A percentile compares a stretch with the other conserved stretches of the same genome.
These are phyloP conservation scores for Puccinia horiana DNA, from an alignment of 1,284 basidiomycete genomes.

Conservation along the genomic window DNA sequence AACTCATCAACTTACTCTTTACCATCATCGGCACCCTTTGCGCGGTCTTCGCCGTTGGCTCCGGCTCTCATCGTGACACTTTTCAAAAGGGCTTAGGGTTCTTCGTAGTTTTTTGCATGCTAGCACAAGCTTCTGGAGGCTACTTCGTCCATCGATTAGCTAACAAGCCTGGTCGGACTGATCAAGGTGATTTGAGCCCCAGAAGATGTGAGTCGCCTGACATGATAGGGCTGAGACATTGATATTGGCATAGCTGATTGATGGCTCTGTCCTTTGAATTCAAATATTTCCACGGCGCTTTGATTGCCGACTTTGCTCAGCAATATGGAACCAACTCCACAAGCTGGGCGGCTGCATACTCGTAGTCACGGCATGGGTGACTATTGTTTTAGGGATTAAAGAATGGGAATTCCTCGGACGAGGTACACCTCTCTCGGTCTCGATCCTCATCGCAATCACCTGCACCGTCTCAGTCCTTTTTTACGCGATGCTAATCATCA, in stretches of 20 bases:
- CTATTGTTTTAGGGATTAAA: conserved; percentile 41
- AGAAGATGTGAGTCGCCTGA: conserved; percentile 17
- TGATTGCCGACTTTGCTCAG: background rate
- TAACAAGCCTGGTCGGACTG: background rate
- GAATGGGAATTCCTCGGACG: conserved; percentile 45
- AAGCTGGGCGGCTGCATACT: conserved; percentile 25
- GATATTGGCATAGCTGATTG: background rate
- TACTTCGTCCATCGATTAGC: conserved; percentile 40
- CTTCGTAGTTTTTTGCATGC: conserved; percentile 30
- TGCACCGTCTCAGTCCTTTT: background rate
- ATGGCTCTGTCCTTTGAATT: background rate
- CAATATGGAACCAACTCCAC: conserved; percentile 17
- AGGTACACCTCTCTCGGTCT: conserved; percentile 34
- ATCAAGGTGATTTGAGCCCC: background rate
- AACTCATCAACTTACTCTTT: conserved; percentile 19
- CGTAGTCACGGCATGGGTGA: conserved; percentile 22
- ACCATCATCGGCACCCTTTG: conserved; percentile 33
- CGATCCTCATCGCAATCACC: conserved; percentile 33
- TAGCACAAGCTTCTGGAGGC: conserved; percentile 30
- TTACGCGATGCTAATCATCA: background rate
- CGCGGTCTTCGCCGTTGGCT: conserved; percentile 36
- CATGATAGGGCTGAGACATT: no score
- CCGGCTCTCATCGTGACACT: conserved; percentile 40
- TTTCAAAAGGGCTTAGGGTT: conserved; percentile 39
- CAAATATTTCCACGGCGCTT: background rate